phyloP scores from a whole-genome alignment of 345 rosid species.

The Crucihimalaya himalaica region DNA sequence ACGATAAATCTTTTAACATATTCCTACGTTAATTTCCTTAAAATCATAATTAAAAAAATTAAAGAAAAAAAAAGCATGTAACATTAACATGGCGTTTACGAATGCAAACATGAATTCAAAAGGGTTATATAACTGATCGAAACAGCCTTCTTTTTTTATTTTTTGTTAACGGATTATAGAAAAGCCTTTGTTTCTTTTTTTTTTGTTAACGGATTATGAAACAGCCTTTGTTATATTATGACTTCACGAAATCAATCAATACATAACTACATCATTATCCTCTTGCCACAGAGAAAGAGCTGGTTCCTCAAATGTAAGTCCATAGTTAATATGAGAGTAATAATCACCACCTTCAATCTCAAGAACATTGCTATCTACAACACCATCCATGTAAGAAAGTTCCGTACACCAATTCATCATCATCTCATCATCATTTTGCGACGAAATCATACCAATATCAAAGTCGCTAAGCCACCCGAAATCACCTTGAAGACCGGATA shows the following conservation, averaged over 20 bases:
- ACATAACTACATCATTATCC: slow-evolving; percentile 37
- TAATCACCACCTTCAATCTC: slow-evolving; percentile 43
- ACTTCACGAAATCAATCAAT: slow-evolving; percentile 16
- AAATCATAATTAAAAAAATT: not conserved
- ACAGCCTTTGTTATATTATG: slow-evolving; percentile 14
- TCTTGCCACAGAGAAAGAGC: slow-evolving; percentile 51
- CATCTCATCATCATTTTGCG: slow-evolving; percentile 46
- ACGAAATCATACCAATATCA: slow-evolving; percentile 42
- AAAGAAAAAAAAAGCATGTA: not conserved
- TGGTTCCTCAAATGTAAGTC: slow-evolving; percentile 45
- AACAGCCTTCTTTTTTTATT: not conserved
- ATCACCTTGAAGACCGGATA: slow-evolving; percentile 18
- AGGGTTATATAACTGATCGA: not conserved
- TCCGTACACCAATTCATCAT: slow-evolving; percentile 55
- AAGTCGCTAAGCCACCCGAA: slow-evolving; percentile 33
- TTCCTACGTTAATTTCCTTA: not conserved
- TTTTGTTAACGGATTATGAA: slow-evolving; percentile 11
- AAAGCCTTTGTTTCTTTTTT: not conserved
- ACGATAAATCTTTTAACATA: not conserved
- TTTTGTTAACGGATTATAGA: not conserved
- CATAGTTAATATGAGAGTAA: slow-evolving; percentile 42
- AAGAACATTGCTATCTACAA: slow-evolving; percentile 28
- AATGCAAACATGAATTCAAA: slow-evolving; percentile 5
- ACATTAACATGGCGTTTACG: not conserved
- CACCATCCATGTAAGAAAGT: slow-evolving; percentile 39